Conservation (phyloP, 2,329 filamentous ascomycete genomes). For the Rhynchosporium secalis region DNA sequence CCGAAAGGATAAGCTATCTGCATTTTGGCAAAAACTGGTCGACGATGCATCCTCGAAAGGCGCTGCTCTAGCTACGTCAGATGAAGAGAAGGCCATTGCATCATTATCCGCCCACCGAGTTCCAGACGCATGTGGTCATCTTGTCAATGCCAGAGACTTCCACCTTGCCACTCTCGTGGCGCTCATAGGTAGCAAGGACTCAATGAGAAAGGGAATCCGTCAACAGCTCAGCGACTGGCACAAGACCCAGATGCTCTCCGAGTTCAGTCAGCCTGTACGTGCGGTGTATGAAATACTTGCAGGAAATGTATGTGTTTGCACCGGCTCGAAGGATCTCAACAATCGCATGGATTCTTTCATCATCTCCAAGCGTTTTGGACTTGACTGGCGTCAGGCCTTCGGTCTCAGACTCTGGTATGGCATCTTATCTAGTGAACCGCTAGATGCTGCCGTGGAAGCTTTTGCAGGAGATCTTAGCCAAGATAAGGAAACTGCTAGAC, state of each 20-base stretch:
- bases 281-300: slow-evolving; percentile 87
- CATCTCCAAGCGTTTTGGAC: slow-evolving; percentile 77
- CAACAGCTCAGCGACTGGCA: slow-evolving; percentile 84
- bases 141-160: slow-evolving; percentile 75
- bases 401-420: slow-evolving; percentile 90
- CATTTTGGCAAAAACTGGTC: slow-evolving; percentile 67
- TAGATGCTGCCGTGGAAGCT: slow-evolving; percentile 69
- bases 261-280: slow-evolving; percentile 81
- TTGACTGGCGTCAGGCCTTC: slow-evolving; percentile 94
- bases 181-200: slow-evolving; percentile 73
- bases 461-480: slow-evolving; percentile 74
- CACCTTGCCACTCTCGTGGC: slow-evolving; percentile 83
- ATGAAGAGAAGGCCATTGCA: slow-evolving; percentile 82
- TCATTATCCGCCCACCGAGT: slow-evolving; percentile 77
- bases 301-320: slow-evolving; percentile 81
- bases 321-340: slow-evolving; percentile 70
- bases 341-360: slow-evolving; percentile 78
- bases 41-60: slow-evolving; percentile 56
- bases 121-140: slow-evolving; percentile 76
- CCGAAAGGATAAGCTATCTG: slow-evolving; percentile 65
- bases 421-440: slow-evolving; percentile 64
- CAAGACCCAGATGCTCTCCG: slow-evolving; percentile 77
- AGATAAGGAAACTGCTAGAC: slow-evolving; percentile 66
- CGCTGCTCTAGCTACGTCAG: slow-evolving; percentile 58
- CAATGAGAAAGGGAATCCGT: slow-evolving; percentile 71